Evolutionary conservation across 371 early-diverging fungal genomes (phyloP).

Genomic region (Amoeboaphelidium protococcarum): DNA sequence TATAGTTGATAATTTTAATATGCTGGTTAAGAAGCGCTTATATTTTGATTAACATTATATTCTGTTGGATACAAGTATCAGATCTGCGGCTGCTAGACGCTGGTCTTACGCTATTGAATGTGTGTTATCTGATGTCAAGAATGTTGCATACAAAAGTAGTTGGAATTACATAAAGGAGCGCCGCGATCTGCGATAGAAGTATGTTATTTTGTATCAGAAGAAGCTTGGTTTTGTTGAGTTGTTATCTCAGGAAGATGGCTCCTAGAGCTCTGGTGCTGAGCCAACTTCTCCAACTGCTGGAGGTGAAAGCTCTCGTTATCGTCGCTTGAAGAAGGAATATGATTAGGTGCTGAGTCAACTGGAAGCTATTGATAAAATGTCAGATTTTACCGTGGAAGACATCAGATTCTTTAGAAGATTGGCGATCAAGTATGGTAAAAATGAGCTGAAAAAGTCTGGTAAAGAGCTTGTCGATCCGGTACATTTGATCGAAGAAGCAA

Average conservation of each 20-base stretch:
- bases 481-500: no score
- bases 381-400: constrained; percentile 33
- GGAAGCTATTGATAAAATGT: neutral
- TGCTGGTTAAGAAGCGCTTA: constrained; percentile 4
- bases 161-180: constrained; percentile 61
- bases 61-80: constrained; percentile 11
- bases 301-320: no score
- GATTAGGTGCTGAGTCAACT: no score
- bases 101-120: no score
- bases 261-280: no score
- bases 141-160: constrained; percentile 37
- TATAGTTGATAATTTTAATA: neutral
- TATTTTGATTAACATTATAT: neutral
- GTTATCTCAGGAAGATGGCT: no score
- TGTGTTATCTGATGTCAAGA: constrained; percentile 63
- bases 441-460: no score
- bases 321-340: no score
- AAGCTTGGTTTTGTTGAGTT: no score
- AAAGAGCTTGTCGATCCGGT: no score
- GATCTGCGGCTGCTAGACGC: constrained; percentile 50
- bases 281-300: no score
- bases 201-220: constrained; percentile 47
- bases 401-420: constrained; percentile 65
- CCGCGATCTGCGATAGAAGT: constrained; percentile 48
- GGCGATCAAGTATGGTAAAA: no score